phyloP scores from a whole-genome alignment of 441 rosid genomes.

The Populus hybrid region DNA sequence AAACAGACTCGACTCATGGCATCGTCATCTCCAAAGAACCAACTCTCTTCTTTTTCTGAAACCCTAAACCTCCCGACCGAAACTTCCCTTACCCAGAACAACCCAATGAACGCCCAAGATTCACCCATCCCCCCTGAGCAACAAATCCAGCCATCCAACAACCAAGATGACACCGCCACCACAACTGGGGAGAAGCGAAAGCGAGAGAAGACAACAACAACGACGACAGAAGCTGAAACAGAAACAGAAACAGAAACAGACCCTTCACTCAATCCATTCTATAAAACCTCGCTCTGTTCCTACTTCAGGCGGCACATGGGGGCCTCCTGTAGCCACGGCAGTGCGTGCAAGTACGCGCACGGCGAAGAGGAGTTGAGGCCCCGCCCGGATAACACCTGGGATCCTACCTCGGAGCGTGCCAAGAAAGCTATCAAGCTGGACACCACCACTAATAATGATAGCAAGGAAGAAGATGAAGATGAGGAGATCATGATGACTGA shows the following conservation, averaged over 20 bases:
- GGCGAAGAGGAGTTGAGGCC: conserved; percentile 83
- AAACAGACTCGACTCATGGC: not conserved
- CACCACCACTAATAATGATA: conserved; percentile 16
- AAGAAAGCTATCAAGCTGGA: conserved; percentile 50
- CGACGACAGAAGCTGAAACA: conserved; percentile 10
- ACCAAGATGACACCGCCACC: conserved; percentile 10
- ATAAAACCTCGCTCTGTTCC: conserved; percentile 86
- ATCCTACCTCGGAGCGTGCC: conserved; percentile 84
- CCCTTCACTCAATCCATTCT: conserved; percentile 34
- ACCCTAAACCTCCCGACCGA: conserved; percentile 29
- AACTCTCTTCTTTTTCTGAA: conserved; percentile 20
- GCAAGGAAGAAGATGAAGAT: conserved; percentile 9
- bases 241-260: conserved; percentile 23
- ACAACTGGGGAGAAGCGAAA: conserved; percentile 58
- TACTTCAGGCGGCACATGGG: conserved; percentile 63
- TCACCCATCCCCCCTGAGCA: conserved; percentile 12
- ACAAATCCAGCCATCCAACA: conserved; percentile 18
- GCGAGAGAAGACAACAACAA: conserved; percentile 31
- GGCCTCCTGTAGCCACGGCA: conserved; percentile 72
- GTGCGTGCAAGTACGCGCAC: conserved; percentile 75
- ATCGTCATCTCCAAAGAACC: conserved; percentile 1
- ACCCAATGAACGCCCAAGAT: conserved; percentile 17
- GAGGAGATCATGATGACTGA: conserved; percentile 61
- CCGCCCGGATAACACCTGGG: conserved; percentile 85
- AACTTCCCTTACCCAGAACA: not conserved